phyloP scores from a whole-genome alignment of 768 basidiomycete genomes.

The Daedaleopsis nitida region DNA sequence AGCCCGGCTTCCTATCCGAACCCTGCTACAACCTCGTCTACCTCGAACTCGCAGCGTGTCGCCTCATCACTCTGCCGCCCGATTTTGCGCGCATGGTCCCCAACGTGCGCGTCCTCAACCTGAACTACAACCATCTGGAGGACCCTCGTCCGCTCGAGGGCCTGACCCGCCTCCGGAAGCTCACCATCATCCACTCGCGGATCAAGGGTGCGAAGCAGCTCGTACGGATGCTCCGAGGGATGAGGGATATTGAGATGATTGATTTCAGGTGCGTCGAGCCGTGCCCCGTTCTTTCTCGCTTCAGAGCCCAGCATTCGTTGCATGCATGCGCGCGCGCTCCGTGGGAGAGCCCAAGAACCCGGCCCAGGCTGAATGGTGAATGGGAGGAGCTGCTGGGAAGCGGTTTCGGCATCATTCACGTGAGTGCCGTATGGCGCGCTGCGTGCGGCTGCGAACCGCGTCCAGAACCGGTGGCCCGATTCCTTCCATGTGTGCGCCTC shows the following conservation, averaged over 20 bases:
- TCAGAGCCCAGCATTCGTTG: background rate
- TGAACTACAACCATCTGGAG: conserved; percentile 96
- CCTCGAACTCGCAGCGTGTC: conserved; percentile 88
- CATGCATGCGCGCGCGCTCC: background rate
- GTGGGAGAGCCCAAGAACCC: no score
- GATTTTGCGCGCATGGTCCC: conserved; percentile 69
- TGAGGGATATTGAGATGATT: conserved; percentile 83
- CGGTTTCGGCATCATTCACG: conserved; percentile 1
- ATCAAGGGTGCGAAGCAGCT: conserved; percentile 74
- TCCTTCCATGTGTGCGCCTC: background rate
- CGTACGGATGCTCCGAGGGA: conserved; percentile 67
- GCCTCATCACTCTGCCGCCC: conserved; percentile 72
- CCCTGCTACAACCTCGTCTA: conserved; percentile 90
- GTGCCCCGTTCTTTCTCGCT: background rate
- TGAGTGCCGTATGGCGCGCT: background rate
- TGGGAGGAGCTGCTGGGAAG: background rate
- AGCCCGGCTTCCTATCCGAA: conserved; percentile 59
- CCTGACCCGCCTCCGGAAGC: conserved; percentile 73
- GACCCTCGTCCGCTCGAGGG: conserved; percentile 68
- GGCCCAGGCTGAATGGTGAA: conserved; percentile 2
- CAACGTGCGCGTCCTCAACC: conserved; percentile 87
- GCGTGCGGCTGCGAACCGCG: background rate
- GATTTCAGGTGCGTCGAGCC: conserved; percentile 73
- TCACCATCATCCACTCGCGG: conserved; percentile 84
- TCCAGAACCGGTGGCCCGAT: conserved; percentile 1